Percentiles rank a stretch among this genome's conserved stretches.
phyloP scores from a whole-genome alignment of 306 rosid genomes.

The Neltuma alba region DNA sequence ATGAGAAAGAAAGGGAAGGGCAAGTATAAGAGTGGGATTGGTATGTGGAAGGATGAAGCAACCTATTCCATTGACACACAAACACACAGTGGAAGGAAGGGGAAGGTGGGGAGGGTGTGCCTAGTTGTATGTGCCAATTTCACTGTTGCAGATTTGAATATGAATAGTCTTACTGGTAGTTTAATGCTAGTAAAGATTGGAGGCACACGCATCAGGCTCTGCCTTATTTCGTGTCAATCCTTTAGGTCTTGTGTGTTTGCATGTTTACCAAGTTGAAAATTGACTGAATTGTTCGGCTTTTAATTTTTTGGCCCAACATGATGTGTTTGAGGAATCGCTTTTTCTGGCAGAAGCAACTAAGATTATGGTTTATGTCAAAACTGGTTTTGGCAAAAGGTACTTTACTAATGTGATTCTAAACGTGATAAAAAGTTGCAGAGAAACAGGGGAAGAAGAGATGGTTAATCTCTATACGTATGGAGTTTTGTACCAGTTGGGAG shows the following conservation, averaged over 20 bases:
- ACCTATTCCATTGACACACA: neutral
- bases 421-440: neutral
- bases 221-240: neutral
- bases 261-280: neutral
- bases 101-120: too few species aligned
- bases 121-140: constrained; percentile 55
- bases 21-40: neutral
- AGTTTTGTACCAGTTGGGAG: neutral
- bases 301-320: too few species aligned
- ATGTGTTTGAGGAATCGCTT: too few species aligned
- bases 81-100: neutral
- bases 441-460: neutral
- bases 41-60: constrained; percentile 8
- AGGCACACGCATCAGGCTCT: neutral
- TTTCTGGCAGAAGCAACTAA: too few species aligned
- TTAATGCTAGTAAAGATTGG: neutral
- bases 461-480: neutral
- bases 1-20: neutral
- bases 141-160: constrained; percentile 1
- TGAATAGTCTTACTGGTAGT: neutral
- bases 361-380: too few species aligned
- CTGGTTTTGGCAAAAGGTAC: neutral
- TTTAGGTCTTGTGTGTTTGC: neutral
- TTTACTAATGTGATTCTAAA: too few species aligned
- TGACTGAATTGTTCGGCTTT: too few species aligned